Base-by-base conservation (phyloP, 169 alveolate genomes). In the Plasmodium knowlesi region DNA sequence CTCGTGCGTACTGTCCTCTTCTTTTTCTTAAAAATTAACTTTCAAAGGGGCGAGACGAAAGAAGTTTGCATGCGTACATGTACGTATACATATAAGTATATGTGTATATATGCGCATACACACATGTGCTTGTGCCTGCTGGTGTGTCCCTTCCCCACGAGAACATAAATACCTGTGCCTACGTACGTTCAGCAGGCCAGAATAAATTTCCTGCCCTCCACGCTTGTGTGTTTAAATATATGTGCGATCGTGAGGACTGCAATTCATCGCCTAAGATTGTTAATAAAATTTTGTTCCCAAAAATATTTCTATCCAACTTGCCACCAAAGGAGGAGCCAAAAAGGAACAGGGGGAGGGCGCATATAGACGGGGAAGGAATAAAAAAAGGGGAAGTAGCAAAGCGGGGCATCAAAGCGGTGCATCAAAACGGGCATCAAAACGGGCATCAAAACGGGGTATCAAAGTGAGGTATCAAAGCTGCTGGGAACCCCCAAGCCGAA, bases 1-100 rank as follows among this genome's bases (percentile, higher is more conserved):
- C 54, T 32, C 43, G 73, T 37, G 37, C 12, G 9, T 41, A 41
- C n/a, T 81, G 72, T 57, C 54, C 72, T 82, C 32, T 41, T 25
- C 22, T 39, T 82, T 82, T 82, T 50, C 71, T 82, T 73, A n/a
- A 8, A n/a, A 82, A 83, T 70, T 70, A 28, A 39, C 43, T n/a
- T 19, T 71, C n/a, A 83, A 70, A 70, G 82, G 82, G 70, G 82
- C 70, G 34, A 32, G 74, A 53, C 46, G 72, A 41, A 50, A n/a
- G 22, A 67, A 22, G 76, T 67, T n/a, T 28, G 76, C 37, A 67
- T 5, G 37, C 37, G n/a, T 28, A 67, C 19, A 25, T n/a, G 37
- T 25, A 53, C 34, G 25, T 37, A 83, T 43, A 83, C n/a, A n/a
- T 46, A 25, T 37, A 70, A 12, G 30, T 39, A 32, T 70, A 50